Percentiles rank a stretch among this genome's conserved stretches.
Evolutionary conservation across 2,329 filamentous ascomycete species (phyloP).

Genomic region (Penicillium sp.): DNA sequence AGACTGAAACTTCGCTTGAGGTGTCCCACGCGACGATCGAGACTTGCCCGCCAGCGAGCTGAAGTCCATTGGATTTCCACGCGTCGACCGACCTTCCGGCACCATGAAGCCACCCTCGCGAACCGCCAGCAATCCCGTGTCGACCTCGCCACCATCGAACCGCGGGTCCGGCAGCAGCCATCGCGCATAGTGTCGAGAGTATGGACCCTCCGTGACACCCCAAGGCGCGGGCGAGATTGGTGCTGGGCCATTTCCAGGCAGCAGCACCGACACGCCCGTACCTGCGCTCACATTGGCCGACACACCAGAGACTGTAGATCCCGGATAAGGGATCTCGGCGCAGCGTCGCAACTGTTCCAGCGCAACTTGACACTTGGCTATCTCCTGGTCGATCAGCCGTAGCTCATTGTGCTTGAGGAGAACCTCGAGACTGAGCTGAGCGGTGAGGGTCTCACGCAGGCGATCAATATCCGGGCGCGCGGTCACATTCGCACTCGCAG

Average conservation of each 20-base stretch:
- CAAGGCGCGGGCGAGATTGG: constrained; percentile 83
- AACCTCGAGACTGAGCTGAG: constrained; percentile 89
- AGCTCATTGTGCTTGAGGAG: constrained; percentile 93
- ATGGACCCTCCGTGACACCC: constrained; percentile 88
- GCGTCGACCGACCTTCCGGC: constrained; percentile 73
- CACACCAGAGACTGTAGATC: constrained; percentile 59
- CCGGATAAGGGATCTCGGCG: constrained; percentile 86
- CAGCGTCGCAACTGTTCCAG: constrained; percentile 92
- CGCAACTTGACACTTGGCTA: constrained; percentile 91
- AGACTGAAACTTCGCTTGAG: constrained; percentile 67
- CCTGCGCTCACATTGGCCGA: constrained; percentile 72
- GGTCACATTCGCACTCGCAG: constrained; percentile 15
- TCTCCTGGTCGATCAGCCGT: constrained; percentile 90
- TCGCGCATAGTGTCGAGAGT: constrained; percentile 89
- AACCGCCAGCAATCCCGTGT: constrained; percentile 26
- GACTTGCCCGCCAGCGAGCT: constrained; percentile 55
- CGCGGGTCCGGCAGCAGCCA: constrained; percentile 89
- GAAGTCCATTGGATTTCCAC: constrained; percentile 68
- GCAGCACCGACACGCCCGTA: constrained; percentile 68
- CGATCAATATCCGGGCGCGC: constrained; percentile 42
- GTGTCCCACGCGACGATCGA: constrained; percentile 59
- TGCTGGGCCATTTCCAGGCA: constrained; percentile 62
- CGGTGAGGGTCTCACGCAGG: constrained; percentile 73
- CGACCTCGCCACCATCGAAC: constrained; percentile 68
- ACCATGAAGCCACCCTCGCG: constrained; percentile 44